These are phyloP conservation scores for Fagopyrum esculentum DNA, from an alignment of 148 eudicot genomes.

Conservation along the genomic window DNA sequence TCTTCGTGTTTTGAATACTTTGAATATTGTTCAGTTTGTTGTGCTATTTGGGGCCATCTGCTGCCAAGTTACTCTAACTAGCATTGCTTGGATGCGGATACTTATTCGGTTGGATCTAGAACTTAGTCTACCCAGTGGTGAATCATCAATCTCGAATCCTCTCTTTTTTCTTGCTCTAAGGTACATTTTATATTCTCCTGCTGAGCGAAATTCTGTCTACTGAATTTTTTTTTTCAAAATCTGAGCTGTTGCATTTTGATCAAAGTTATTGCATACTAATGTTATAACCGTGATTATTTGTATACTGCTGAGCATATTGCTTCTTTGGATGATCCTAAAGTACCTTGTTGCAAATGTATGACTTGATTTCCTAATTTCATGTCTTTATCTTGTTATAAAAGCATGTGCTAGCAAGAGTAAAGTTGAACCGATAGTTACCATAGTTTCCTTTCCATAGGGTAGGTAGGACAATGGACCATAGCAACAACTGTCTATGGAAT, in stretches of 20 bases:
- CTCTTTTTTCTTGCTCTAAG: neutral
- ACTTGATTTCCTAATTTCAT: neutral
- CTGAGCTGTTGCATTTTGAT: neutral
- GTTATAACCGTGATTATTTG: neutral
- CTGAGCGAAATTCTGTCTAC: neutral
- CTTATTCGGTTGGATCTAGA: neutral
- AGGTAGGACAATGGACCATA: neutral
- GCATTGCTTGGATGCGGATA: constrained; percentile 5
- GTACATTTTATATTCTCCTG: constrained; percentile 1
- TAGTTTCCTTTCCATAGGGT: neutral
- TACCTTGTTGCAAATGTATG: neutral
- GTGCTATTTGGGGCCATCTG: constrained; percentile 3
- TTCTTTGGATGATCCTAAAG: neutral
- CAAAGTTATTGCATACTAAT: neutral
- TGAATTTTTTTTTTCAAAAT: neutral
- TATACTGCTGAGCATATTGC: neutral
- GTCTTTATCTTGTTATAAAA: neutral
- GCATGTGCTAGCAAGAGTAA: neutral
- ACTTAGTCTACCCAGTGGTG: neutral
- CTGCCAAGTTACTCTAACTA: neutral
- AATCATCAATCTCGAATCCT: neutral
- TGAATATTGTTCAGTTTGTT: constrained; percentile 8
- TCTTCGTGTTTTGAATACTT: neutral
- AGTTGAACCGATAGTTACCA: neutral
- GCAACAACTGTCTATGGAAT: neutral